Evolutionary conservation across 306 rosid species (phyloP), one percentile per base, ranked within the genome.

Genomic region (Prosopis cineraria): DNA sequence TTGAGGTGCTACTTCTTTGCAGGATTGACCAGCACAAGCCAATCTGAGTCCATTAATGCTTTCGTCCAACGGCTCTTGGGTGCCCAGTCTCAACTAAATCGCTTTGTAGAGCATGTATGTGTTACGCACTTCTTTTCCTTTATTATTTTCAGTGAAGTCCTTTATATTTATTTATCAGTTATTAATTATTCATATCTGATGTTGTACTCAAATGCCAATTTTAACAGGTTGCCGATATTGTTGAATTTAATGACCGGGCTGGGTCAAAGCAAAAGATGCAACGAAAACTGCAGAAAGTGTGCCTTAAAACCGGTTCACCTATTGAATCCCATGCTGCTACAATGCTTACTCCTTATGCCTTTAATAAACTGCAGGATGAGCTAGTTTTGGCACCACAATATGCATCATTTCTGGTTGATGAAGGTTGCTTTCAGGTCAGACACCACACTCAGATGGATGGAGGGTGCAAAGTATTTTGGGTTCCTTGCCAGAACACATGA

Each of bases 221-320:
- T 53, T 37, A 59, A 50, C 89, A 93, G 98, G 87, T 86, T 70
- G 86, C 87, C 65, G 90, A 89, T 73, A 50, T 89, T 22, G 89
- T 91, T 81, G 89, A 86, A 81, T 89, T 84, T 68, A 93, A 85
- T 70, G 90, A 89, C 75, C 89, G 89, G n/a, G 80, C 83, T 43
- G 94, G 94, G 74, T 68, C 84, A 50, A 90, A 90, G 87, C 91
- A 90, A 79, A 92, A 87, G 88, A 84, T 81, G 88, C 93, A 92
- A 76, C 80, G 83, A 78, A 93, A 86, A 78, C 48, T 78, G 72
- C 98, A 79, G 83, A 93, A 87, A 86, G 86, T 88, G 62, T 83
- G 88, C 90, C 93, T 90, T 67, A 93, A 89, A 83, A 87, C 91
- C 2, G 98, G 98, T 77, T 93, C 98, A 22, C 98, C 98, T 40